Conservation (phyloP, 73 alveolate species). For the Blepharisma japonicum region DNA sequence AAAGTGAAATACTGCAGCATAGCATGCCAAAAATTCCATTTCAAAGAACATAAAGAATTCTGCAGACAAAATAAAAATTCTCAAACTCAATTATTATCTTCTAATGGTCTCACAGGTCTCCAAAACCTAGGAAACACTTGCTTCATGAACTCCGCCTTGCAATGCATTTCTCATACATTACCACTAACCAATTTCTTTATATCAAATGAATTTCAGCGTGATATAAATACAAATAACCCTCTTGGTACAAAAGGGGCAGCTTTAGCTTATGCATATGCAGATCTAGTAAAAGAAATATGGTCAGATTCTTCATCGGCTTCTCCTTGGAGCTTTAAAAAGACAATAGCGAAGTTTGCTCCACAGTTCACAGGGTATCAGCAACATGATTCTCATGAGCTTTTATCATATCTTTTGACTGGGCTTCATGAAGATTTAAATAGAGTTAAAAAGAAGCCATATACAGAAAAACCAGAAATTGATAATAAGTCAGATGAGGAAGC, state of each 20-base stretch:
- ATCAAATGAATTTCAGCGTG: conserved; percentile 56
- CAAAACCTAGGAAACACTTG: conserved; percentile 97
- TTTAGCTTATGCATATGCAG: conserved; percentile 87
- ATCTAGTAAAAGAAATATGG: conserved; percentile 84
- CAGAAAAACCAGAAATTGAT: conserved; percentile 62
- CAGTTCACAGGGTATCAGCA: conserved; percentile 78
- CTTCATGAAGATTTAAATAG: conserved; percentile 94
- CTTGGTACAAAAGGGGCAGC: conserved; percentile 89
- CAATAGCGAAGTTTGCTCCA: conserved; percentile 70
- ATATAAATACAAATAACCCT: conserved; percentile 84
- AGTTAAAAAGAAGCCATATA: conserved; percentile 84
- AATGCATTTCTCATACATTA: conserved; percentile 80
- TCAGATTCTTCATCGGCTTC: conserved; percentile 38
- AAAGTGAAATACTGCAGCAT: conserved; percentile 46
- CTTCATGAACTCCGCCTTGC: conserved; percentile 94
- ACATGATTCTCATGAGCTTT: conserved; percentile 84
- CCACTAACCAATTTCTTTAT: conserved; percentile 87
- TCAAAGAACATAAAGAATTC: conserved; percentile 36
- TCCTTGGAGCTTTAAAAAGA: conserved; percentile 74
- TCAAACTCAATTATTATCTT: not conserved
- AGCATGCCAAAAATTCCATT: conserved; percentile 35
- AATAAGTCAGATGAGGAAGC: conserved; percentile 79
- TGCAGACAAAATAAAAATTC: conserved; percentile 28
- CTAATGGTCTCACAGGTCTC: conserved; percentile 80
- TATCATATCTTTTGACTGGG: conserved; percentile 84